Conservation (phyloP, 139 green algal genomes). For the Dunaliella primolecta region DNA sequence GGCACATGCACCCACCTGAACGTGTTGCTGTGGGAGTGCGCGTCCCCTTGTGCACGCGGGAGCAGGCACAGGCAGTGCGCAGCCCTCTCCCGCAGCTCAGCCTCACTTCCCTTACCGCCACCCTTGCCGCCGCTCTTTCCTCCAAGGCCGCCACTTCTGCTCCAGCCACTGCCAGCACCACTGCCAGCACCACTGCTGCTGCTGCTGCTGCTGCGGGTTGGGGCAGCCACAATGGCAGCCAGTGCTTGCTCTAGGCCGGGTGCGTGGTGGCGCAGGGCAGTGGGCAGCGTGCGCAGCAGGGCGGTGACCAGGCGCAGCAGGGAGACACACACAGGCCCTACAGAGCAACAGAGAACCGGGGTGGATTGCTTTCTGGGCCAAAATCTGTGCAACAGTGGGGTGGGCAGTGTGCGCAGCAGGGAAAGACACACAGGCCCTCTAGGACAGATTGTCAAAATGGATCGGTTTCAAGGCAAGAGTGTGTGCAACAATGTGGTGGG, state of each 20-base stretch:
- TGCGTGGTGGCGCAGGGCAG: slow-evolving; percentile 1
- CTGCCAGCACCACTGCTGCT: not conserved
- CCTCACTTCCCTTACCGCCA: not conserved
- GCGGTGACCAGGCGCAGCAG: not conserved
- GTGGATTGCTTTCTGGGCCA: too few species aligned
- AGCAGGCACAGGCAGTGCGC: not conserved
- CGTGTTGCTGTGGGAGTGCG: not conserved
- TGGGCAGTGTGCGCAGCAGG: too few species aligned
- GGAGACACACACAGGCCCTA: not conserved
- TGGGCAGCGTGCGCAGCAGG: slow-evolving; percentile 1
- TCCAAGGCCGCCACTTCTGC: too few species aligned
- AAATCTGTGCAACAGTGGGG: too few species aligned
- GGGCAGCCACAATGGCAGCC: not conserved
- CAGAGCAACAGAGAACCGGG: too few species aligned
- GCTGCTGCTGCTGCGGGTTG: not conserved
- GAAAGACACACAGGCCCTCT: too few species aligned
- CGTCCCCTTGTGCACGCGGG: not conserved
- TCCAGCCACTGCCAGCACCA: too few species aligned
- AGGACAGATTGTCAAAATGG: too few species aligned
- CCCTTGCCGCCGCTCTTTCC: not conserved
- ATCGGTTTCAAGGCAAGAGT: too few species aligned
- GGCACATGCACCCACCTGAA: not conserved
- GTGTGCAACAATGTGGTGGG: too few species aligned
- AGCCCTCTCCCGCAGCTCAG: not conserved
- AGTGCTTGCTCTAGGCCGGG: not conserved